Evolutionary conservation across 495 filamentous ascomycete species (phyloP), one percentile per base, ranked within the genome.

Genomic region (Penicillium mononematosum): DNA sequence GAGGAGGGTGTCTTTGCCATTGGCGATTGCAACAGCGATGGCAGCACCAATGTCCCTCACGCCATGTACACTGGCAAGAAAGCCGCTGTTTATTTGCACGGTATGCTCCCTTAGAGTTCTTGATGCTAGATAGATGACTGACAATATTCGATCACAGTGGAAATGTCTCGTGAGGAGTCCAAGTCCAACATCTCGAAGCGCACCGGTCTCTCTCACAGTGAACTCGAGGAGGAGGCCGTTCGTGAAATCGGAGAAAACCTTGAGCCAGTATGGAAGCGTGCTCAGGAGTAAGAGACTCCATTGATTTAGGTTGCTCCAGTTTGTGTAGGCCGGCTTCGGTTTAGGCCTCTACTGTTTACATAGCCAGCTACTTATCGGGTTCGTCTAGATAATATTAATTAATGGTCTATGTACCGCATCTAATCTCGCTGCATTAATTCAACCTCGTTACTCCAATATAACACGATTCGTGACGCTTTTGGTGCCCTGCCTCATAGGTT

Each of bases 11-110:
- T 85, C 14, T 85, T 77, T 59, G 81, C 77, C 1, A 66, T 85
- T 17, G 82, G 82, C 1, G 82, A 85, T 60, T 75, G 76, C 10
- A 85, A 85, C 59, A 73, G 72, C 11, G 83, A 85, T 36, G 78
- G 78, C 29, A 73, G 75, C 38, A 84, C 81, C 11, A 85, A 84
- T 53, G 81, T 85, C 17, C 81, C 82, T 0, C 83, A 85, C 55
- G 83, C 83, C 2, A 76, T 85, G 69, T 85, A 73, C 58, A 79
- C 70, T 27, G 82, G 78, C 2, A 85, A 84, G 74, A 65, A 78
- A 42, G 76, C 82, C 8, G 80, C 77, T 5, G 83, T 84, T 17
- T 83, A 67, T 49, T 44, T 81, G 22, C 82, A 85, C 64, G 79
- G 81, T 84, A 60, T 65, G 78, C 4, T 52, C 6, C 17, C 6